phyloP scores from a whole-genome alignment of 2,329 filamentous ascomycete species.

The Exophiala dermatitidis region DNA sequence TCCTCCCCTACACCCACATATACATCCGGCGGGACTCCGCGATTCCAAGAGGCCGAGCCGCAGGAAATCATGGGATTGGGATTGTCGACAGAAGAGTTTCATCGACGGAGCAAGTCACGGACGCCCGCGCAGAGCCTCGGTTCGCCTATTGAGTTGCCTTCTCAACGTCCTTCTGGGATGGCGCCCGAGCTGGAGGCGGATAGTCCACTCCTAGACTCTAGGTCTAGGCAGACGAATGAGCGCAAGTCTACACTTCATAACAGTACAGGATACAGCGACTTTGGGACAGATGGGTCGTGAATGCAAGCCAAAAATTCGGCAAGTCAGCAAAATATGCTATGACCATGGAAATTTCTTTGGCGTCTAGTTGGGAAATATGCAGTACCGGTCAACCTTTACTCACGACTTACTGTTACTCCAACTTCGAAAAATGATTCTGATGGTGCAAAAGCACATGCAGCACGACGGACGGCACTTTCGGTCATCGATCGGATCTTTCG shows the following conservation, averaged over 20 bases:
- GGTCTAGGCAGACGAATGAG: neutral
- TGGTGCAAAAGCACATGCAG: too few species aligned
- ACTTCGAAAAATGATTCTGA: too few species aligned
- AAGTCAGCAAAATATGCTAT: neutral
- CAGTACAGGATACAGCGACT: slow-evolving; percentile 6
- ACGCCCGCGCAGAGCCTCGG: slow-evolving; percentile 2
- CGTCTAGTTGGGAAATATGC: neutral
- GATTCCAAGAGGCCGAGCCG: slow-evolving; percentile 8
- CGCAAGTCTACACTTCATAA: slow-evolving; percentile 8
- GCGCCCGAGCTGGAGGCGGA: slow-evolving; percentile 4
- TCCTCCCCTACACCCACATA: slow-evolving; percentile 14
- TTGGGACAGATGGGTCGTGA: slow-evolving; percentile 7
- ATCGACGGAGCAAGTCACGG: slow-evolving; percentile 11
- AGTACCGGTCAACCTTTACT: neutral
- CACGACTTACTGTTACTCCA: too few species aligned
- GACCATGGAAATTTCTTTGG: too few species aligned
- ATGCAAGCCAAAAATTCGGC: slow-evolving; percentile 11
- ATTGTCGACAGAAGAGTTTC: slow-evolving; percentile 14
- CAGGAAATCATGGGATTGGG: slow-evolving; percentile 20
- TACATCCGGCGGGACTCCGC: neutral
- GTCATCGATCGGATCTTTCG: too few species aligned
- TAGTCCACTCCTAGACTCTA: slow-evolving; percentile 4
- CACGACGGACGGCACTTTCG: too few species aligned
- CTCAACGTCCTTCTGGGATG: slow-evolving; percentile 10
- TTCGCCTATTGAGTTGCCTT: slow-evolving; percentile 15